A percentile compares a stretch with the other conserved stretches of the same genome.
phyloP scores from a whole-genome alignment of 2,329 filamentous ascomycete species.

The Byssothecium circinans region DNA sequence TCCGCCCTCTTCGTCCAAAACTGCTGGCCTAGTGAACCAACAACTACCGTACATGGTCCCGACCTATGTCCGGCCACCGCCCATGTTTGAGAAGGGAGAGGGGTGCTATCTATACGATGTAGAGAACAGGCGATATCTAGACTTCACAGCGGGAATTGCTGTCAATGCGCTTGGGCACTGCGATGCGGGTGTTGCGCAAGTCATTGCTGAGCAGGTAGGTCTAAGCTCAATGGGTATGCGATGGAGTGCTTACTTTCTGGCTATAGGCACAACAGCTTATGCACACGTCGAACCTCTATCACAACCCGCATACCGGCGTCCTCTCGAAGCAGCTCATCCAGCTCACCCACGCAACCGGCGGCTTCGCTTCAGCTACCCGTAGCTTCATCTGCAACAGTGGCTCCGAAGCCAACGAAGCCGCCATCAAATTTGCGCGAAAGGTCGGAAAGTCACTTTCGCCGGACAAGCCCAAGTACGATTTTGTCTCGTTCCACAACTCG shows the following conservation, averaged over 20 bases:
- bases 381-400: conserved; percentile 97
- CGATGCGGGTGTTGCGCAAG: conserved; percentile 72
- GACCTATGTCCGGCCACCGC: conserved; percentile 87
- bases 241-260: conserved; percentile 14
- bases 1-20: conserved; percentile 72
- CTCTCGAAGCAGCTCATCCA: conserved; percentile 84
- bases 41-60: conserved; percentile 90
- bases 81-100: conserved; percentile 85
- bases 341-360: conserved; percentile 75
- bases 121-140: conserved; percentile 85
- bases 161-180: conserved; percentile 92
- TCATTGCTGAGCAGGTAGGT: conserved; percentile 75
- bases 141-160: conserved; percentile 94
- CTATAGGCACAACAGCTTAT: conserved; percentile 67
- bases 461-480: conserved; percentile 71
- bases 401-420: conserved; percentile 95
- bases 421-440: conserved; percentile 95
- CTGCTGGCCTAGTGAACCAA: conserved; percentile 71
- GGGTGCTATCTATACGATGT: conserved; percentile 89
- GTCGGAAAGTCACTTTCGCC: conserved; percentile 76
- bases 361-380: conserved; percentile 76
- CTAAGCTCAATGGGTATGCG: not conserved
- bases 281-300: conserved; percentile 94
- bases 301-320: conserved; percentile 92
- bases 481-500: conserved; percentile 87